Evolutionary conservation across 192 early-diverging fungal species (phyloP).

Genomic region (Backusella tarrabulga): DNA sequence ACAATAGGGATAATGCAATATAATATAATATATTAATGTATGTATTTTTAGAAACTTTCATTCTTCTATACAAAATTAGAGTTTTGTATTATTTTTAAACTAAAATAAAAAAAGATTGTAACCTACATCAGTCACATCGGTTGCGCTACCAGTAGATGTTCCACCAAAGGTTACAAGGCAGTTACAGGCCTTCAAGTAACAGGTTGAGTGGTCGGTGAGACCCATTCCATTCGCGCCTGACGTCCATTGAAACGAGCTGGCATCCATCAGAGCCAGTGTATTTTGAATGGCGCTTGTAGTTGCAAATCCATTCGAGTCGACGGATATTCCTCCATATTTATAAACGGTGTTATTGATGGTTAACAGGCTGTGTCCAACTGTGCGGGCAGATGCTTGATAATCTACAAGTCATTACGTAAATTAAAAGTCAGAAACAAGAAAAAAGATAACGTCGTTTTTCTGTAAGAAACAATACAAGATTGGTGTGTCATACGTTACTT

Average conservation of each 20-base stretch:
- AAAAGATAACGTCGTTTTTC: not conserved
- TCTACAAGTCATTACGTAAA: not conserved
- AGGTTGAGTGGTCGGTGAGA: constrained; percentile 33
- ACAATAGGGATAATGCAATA: not conserved
- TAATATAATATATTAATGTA: not conserved
- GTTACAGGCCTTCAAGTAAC: constrained; percentile 41
- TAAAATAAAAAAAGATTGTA: not conserved
- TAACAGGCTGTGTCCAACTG: constrained; percentile 52
- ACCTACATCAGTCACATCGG: constrained; percentile 42
- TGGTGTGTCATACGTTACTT: constrained; percentile 31
- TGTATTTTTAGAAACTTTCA: not conserved
- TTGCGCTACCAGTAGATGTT: constrained; percentile 43
- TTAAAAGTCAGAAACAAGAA: constrained; percentile 5
- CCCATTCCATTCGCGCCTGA: constrained; percentile 28
- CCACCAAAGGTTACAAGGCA: constrained; percentile 67
- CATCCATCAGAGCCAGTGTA: constrained; percentile 24
- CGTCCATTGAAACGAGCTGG: constrained; percentile 28
- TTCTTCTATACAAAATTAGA: not conserved
- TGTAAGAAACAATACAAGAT: constrained; percentile 7
- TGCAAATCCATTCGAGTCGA: constrained; percentile 23
- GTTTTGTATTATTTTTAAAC: not conserved
- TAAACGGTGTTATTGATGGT: constrained; percentile 52
- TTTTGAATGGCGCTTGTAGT: constrained; percentile 24
- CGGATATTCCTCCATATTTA: constrained; percentile 32
- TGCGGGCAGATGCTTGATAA: constrained; percentile 27